phyloP scores from a whole-genome alignment of 257 asterid genomes.

The Leonotis leonurus region DNA sequence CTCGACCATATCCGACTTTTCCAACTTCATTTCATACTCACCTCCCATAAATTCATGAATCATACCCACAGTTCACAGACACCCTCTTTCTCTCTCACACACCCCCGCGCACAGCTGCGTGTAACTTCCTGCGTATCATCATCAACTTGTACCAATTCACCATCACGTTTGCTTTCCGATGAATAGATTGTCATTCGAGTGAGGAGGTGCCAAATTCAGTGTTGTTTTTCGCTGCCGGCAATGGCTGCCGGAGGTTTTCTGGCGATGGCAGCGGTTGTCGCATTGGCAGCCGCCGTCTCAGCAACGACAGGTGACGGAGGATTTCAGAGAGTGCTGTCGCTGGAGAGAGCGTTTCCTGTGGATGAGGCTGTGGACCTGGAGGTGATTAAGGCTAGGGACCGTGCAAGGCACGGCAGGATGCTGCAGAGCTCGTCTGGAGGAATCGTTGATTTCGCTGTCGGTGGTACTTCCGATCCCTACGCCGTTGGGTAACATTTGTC shows the following conservation, averaged over 20 bases:
- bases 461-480: conserved; percentile 75
- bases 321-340: conserved; percentile 35
- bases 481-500: conserved; percentile 54
- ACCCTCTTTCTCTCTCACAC: neutral
- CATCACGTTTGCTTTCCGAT: neutral
- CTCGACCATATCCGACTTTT: conserved; percentile 16
- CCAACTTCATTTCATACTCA: neutral
- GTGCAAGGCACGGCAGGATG: conserved; percentile 66
- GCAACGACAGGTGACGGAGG: conserved; percentile 28
- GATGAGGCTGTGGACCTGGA: conserved; percentile 47
- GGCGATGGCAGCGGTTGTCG: conserved; percentile 26
- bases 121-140: neutral
- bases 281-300: conserved; percentile 17
- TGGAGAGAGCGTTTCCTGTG: conserved; percentile 57
- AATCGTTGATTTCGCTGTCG: conserved; percentile 63
- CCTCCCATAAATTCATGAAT: neutral
- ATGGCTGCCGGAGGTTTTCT: conserved; percentile 38
- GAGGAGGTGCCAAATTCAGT: neutral
- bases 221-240: conserved; percentile 22
- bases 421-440: conserved; percentile 63
- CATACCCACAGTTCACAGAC: too few species aligned
- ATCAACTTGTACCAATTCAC: neutral
- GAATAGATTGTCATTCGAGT: neutral
- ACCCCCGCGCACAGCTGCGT: neutral
- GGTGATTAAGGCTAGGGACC: conserved; percentile 58